These are phyloP conservation scores for Pelargonium cotyledonis DNA, from an alignment of 441 rosid genomes.

Conservation along the genomic window DNA sequence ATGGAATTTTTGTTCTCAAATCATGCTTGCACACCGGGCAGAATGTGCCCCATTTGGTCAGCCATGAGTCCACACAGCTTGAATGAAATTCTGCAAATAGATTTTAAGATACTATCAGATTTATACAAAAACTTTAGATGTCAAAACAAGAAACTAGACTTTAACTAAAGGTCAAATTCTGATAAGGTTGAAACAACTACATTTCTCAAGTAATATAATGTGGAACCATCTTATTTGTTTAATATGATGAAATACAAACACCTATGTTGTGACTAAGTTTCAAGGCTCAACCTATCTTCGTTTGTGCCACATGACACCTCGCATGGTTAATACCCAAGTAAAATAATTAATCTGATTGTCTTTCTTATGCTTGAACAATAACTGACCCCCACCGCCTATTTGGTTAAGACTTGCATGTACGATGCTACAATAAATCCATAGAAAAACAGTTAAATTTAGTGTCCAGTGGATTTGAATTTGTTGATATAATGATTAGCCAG, in stretches of 20 bases:
- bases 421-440: background rate
- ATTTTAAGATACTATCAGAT: constrained; percentile 1
- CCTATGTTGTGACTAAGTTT: background rate
- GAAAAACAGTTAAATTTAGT: background rate
- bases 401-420: background rate
- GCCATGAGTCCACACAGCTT: constrained; percentile 63
- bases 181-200: too few species aligned
- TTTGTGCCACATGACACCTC: background rate
- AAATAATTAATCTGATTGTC: background rate
- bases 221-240: background rate
- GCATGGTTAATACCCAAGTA: background rate
- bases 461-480: background rate
- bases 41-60: constrained; percentile 66
- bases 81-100: constrained; percentile 59
- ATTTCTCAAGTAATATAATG: background rate
- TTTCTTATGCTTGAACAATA: background rate
- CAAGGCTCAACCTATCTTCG: background rate
- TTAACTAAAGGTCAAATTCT: too few species aligned
- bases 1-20: constrained; percentile 32
- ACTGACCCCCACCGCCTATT: background rate
- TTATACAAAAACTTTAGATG: background rate
- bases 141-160: background rate
- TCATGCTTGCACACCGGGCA: constrained; percentile 83
- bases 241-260: background rate
- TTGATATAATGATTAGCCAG: background rate